Percentiles rank a stretch among this genome's conserved stretches.
Conservation (phyloP, 1,284 basidiomycete genomes). For the Inonotus hispidus region DNA sequence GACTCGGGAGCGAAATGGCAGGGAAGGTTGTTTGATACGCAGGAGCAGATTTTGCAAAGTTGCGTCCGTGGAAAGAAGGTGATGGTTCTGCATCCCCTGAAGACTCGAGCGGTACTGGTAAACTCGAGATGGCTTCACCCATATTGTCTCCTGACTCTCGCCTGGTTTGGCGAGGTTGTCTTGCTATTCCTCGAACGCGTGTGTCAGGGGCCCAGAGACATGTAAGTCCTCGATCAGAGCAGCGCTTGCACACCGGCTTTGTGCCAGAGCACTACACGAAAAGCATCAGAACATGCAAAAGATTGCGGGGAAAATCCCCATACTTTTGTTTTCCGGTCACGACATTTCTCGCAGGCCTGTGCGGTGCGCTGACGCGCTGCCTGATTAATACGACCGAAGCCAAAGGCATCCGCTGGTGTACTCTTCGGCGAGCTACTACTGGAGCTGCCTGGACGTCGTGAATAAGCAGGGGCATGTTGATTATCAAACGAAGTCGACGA, state of each 20-base stretch:
- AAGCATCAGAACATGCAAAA: neutral
- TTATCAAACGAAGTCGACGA: neutral
- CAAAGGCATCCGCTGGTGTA: slow-evolving; percentile 3
- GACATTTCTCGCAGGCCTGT: slow-evolving; percentile 37
- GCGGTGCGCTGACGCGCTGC: slow-evolving; percentile 41
- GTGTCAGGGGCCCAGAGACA: slow-evolving; percentile 42
- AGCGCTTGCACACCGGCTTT: slow-evolving; percentile 45
- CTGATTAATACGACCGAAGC: slow-evolving; percentile 23
- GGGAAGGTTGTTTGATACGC: slow-evolving; percentile 5
- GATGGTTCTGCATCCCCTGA: neutral
- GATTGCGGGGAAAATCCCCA: slow-evolving; percentile 14
- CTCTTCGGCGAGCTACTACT: slow-evolving; percentile 1
- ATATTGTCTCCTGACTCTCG: neutral
- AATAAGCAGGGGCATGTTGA: neutral
- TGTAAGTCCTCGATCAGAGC: slow-evolving; percentile 39
- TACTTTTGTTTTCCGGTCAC: slow-evolving; percentile 45
- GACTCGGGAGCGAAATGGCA: neutral
- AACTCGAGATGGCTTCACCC: neutral
- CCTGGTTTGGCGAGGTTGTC: neutral
- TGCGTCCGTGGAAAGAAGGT: neutral
- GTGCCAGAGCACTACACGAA: slow-evolving; percentile 46
- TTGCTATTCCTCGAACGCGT: slow-evolving; percentile 32
- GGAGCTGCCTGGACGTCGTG: slow-evolving; percentile 4
- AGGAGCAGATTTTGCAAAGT: neutral
- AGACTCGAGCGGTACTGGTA: neutral